Percentiles rank a stretch among this genome's conserved stretches.
These are phyloP conservation scores for Termitomyces sp. DNA, from an alignment of 768 basidiomycete species.

Conservation along the genomic window DNA sequence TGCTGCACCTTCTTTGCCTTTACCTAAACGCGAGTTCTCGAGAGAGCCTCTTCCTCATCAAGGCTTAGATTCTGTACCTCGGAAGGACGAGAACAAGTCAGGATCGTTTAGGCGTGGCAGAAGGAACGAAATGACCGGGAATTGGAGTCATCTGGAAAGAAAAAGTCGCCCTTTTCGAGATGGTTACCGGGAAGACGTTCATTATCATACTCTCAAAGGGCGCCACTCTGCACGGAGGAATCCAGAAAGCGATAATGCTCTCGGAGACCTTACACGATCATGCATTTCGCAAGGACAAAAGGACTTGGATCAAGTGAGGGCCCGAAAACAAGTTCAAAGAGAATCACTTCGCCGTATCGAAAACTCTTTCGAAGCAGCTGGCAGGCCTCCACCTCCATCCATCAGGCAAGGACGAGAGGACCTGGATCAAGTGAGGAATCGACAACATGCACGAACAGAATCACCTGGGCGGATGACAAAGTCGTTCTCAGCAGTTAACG, in stretches of 20 bases:
- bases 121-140: constrained; percentile 1
- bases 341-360: not conserved
- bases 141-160: not conserved
- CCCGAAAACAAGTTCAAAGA: not conserved
- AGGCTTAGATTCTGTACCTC: not conserved
- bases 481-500: not conserved
- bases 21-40: constrained; percentile 5
- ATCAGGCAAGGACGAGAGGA: not conserved
- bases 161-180: not conserved
- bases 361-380: not conserved
- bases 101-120: constrained; percentile 10
- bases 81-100: not conserved
- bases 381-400: not conserved
- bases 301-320: not conserved
- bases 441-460: not conserved
- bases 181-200: not conserved
- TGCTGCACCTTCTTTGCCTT: not conserved
- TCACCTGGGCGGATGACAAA: not conserved
- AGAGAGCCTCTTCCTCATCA: constrained; percentile 14
- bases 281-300: not conserved
- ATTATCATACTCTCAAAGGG: too few relatives aligned
- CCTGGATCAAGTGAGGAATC: not conserved
- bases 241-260: not conserved
- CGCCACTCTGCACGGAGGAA: not conserved
- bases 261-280: not conserved